Conservation (phyloP, 768 basidiomycete species). For the Udeniomyces megalosporus region DNA sequence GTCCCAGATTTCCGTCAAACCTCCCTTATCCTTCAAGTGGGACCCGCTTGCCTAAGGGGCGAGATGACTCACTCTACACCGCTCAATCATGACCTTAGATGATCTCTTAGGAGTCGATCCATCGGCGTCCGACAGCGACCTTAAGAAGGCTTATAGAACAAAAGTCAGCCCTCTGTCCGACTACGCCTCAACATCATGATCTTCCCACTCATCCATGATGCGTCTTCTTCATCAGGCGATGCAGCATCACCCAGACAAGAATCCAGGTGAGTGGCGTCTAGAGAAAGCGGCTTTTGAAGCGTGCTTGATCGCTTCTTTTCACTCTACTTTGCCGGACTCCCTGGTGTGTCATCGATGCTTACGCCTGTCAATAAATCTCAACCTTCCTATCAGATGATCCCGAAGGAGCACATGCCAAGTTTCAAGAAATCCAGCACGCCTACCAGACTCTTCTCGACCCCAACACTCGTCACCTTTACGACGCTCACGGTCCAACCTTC, state of each 20-base stretch:
- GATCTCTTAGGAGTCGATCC: constrained; percentile 76
- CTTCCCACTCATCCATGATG: background rate
- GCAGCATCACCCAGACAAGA: constrained; percentile 24
- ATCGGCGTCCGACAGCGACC: constrained; percentile 60
- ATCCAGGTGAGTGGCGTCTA: constrained; percentile 7
- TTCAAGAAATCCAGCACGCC: constrained; percentile 21
- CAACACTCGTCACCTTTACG: constrained; percentile 53
- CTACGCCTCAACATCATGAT: background rate
- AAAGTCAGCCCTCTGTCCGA: constrained; percentile 38
- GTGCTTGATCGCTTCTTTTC: background rate
- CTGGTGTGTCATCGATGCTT: too few relatives aligned
- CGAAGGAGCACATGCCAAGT: constrained; percentile 14
- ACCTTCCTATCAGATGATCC: constrained; percentile 6
- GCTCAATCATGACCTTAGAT: constrained; percentile 28
- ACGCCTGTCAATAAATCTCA: too few relatives aligned
- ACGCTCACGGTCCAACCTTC: constrained; percentile 49
- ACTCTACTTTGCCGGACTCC: background rate
- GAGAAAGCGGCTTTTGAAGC: background rate
- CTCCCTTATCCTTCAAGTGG: background rate
- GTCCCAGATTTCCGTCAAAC: background rate
- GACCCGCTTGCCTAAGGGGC: too few relatives aligned
- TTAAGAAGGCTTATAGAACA: constrained; percentile 92
- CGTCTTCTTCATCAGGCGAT: constrained; percentile 16
- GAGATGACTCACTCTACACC: background rate
- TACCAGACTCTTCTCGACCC: constrained; percentile 70